Base-by-base conservation (phyloP, 176 grass and related monocot genomes). In the Oropetium thomaeum region DNA sequence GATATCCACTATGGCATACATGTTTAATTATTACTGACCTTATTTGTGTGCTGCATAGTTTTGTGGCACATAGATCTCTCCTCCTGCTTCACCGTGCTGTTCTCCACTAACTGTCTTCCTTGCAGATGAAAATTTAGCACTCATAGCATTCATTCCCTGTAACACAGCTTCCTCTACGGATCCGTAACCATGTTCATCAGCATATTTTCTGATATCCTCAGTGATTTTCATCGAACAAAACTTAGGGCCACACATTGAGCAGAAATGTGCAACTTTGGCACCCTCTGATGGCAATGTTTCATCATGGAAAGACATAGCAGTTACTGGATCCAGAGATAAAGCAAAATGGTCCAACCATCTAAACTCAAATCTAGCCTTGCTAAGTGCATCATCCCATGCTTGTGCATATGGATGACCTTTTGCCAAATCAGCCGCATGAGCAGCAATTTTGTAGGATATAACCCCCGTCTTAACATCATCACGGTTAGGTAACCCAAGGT, bases 181-280 rank as follows among this genome's bases (percentile, higher is more conserved):
- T 27, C 86, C 95, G 5, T 98, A 98, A 78, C 95, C 95, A 76
- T 98, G 77, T 85, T 98, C 95, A 79, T 98, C 88, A 26, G 95
- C 95, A 79, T 94, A 98, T 44, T 87, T 98, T 41, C 95, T 92
- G 32, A 98, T 86, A 89, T 98, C 95, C 52, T 98, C 95, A 5
- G 95, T 94, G 76, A 98, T 98, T 83, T 98, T 98, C 95, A 98
- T 98, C 2, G 90, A 92, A 79, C 95, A 98, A 89, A 98, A 98
- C 61, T 98, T 98, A 59, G 90, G 95, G 42, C 95, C 91, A 79
- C 95, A 98, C 95, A 98, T 98, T 29, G 91, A 93, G 64, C 95
- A 98, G 84, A 98, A 98, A 81, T 98, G 95, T 74, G 95, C 95
- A 54, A 98, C 91, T 81, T 98, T 98, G 12, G 95, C 95, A 77